Base-by-base conservation (phyloP, 2,329 filamentous ascomycete species). In the Fusarium buxicola region DNA sequence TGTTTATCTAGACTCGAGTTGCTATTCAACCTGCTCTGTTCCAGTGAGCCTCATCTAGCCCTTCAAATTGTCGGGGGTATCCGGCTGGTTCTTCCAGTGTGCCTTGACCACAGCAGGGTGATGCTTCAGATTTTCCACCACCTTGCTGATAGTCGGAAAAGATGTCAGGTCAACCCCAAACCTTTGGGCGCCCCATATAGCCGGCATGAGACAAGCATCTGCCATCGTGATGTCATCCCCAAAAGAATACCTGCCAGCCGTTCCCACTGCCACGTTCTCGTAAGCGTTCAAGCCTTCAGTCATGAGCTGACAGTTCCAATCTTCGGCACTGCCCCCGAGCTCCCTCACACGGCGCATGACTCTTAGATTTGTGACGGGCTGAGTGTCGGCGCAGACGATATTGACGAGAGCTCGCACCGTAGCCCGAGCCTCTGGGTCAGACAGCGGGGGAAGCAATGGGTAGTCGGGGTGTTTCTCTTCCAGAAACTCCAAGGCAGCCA, bases 401-500 rank as follows among this genome's bases (percentile, higher is more conserved):
- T 76, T 69, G 5, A 81, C 79, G 8, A 90, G 74, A 4, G 82
- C 80, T 13, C 86, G 81, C 0, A 86, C 83, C 3, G 74, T 69
- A 0, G 86, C 85, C 15, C 86, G 78, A 0, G 63, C 69, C 3
- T 74, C 64, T 0, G 77, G 72, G 24, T 83, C 73, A 0, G 75
- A 72, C 0, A 59, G 7, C 0, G 86, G 84, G 1, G 86, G 86
- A 1, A 88, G 78, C 1, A 88, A 77, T 0, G 75, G 64, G 0
- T 71, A 56, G 0, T 76, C 66, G 0, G 83, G 80, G 38, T 81
- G 80, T 2, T 73, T 72, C 63, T 89, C 86, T 43, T 89, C 86
- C 3, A 89, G 78, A 60, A 84, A 89, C 67, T 89, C 86, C 4
- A 89, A 77, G 0, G 85, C 86, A 2, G 87, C 83, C 31, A 87